These are phyloP conservation scores for Isatis tinctoria DNA, from an alignment of 345 rosid genomes.

Conservation along the genomic window DNA sequence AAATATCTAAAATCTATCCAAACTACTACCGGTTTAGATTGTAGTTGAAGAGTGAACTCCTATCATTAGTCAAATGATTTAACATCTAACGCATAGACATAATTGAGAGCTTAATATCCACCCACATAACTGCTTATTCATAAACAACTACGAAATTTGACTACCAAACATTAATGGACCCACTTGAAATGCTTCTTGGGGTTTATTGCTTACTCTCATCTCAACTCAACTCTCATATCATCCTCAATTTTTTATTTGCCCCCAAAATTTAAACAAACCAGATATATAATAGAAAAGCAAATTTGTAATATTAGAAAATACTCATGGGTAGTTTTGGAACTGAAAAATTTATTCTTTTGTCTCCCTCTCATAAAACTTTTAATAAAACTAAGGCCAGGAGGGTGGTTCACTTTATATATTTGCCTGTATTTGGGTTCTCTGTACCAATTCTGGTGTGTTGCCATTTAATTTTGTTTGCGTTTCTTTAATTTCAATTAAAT, in stretches of 20 bases:
- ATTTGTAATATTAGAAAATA: background rate
- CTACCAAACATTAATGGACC: conserved; percentile 29
- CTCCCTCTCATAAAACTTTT: conserved; percentile 30
- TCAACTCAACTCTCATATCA: background rate
- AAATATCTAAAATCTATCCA: background rate
- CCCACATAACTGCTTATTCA: conserved; percentile 10
- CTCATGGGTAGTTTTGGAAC: conserved; percentile 30
- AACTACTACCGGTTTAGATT: background rate
- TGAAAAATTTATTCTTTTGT: conserved; percentile 24
- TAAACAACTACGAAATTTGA: conserved; percentile 8
- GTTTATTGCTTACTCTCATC: background rate
- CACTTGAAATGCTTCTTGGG: conserved; percentile 20
- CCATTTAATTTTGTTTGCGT: conserved; percentile 39
- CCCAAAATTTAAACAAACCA: conserved; percentile 26
- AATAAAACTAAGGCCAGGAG: conserved; percentile 27
- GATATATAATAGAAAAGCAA: background rate
- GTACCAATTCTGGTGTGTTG: conserved; percentile 39
- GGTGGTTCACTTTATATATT: conserved; percentile 31
- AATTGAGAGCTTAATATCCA: background rate
- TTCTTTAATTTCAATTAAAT: conserved; percentile 46
- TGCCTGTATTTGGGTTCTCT: conserved; percentile 30
- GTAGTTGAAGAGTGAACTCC: background rate
- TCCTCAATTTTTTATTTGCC: conserved; percentile 5
- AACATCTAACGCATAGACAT: background rate
- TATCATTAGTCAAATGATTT: background rate